Conservation (phyloP, 164 flowering plant genomes). For the Nymphaea colorata region DNA sequence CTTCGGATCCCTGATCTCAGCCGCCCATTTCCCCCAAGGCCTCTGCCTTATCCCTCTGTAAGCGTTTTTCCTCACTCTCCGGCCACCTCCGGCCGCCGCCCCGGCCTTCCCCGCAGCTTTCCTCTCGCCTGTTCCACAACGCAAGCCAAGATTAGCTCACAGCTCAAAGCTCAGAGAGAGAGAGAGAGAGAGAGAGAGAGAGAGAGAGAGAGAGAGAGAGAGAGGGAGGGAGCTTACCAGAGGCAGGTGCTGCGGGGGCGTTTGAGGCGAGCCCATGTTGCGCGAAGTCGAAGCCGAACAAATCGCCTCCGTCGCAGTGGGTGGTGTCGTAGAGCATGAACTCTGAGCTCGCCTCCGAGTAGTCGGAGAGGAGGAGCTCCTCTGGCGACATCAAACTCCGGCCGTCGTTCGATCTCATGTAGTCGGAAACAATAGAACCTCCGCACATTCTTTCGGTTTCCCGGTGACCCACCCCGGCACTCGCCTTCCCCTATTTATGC, state of each 20-base stretch:
- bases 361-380: not conserved
- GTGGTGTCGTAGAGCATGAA: not conserved
- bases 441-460: not conserved
- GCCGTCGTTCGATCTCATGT: not conserved
- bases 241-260: not conserved
- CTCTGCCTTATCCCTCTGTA: constrained; percentile 60
- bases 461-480: not conserved
- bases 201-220: not conserved
- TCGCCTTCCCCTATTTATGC: not conserved
- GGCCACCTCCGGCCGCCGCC: constrained; percentile 1
- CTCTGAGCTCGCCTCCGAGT: not conserved
- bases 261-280: not conserved
- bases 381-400: not conserved
- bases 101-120: not conserved
- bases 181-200: not conserved
- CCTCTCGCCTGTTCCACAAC: not conserved
- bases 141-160: not conserved
- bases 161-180: not conserved
- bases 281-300: not conserved
- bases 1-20: constrained; percentile 55
- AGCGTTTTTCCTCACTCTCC: constrained; percentile 27
- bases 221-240: not conserved
- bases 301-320: not conserved
- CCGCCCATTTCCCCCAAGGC: constrained; percentile 76
- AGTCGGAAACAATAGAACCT: not conserved